Conservation (phyloP, 495 filamentous ascomycete genomes). For the Oidiodendron maius region DNA sequence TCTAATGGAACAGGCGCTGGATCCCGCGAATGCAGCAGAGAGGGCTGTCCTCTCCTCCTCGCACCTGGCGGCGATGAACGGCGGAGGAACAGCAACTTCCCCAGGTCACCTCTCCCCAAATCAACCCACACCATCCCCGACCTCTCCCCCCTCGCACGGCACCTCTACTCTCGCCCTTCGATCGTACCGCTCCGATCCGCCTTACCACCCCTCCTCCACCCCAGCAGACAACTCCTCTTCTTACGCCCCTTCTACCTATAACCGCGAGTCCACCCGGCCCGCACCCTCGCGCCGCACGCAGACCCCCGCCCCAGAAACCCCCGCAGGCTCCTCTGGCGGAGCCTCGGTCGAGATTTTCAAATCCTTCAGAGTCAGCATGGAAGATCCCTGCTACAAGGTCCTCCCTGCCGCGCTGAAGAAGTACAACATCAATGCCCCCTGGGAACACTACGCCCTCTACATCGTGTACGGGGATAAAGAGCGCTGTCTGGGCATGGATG, state of each 20-base stretch:
- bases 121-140: slow-evolving; percentile 64
- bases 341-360: slow-evolving; percentile 90
- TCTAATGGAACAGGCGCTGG: slow-evolving; percentile 48
- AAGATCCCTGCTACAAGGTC: slow-evolving; percentile 96
- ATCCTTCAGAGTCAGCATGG: slow-evolving; percentile 93
- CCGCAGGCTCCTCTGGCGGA: slow-evolving; percentile 28
- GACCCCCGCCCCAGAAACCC: slow-evolving; percentile 47
- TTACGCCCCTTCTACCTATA: slow-evolving; percentile 27
- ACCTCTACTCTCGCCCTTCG: slow-evolving; percentile 48
- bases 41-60: slow-evolving; percentile 66
- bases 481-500: slow-evolving; percentile 82
- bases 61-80: slow-evolving; percentile 70
- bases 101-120: slow-evolving; percentile 62
- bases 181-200: slow-evolving; percentile 43
- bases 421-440: slow-evolving; percentile 96
- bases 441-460: slow-evolving; percentile 94
- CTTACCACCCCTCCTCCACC: slow-evolving; percentile 37
- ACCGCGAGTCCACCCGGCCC: slow-evolving; percentile 31
- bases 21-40: slow-evolving; percentile 46
- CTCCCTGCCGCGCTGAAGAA: slow-evolving; percentile 92
- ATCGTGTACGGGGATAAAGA: slow-evolving; percentile 98
- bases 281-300: slow-evolving; percentile 37
- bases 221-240: slow-evolving; percentile 43
- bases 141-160: slow-evolving; percentile 7
- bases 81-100: slow-evolving; percentile 41